Percentiles rank a stretch among this genome's conserved stretches.
Evolutionary conservation across 2,329 filamentous ascomycete species (phyloP).

Genomic region (Aspergillus bombycis): DNA sequence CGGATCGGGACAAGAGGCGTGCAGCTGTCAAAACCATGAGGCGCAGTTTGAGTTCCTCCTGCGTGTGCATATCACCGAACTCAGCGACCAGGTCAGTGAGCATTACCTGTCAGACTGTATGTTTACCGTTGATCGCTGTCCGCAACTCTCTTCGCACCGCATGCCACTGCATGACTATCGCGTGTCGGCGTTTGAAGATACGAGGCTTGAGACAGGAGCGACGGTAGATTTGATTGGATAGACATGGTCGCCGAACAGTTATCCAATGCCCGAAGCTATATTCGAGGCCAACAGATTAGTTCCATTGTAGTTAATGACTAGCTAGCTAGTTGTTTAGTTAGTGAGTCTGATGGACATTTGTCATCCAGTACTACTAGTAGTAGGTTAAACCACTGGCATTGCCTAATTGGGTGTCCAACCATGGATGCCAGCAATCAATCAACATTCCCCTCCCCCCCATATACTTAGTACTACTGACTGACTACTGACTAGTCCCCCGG

Average conservation of each 20-base stretch:
- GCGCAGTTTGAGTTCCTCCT: neutral
- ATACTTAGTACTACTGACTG: neutral
- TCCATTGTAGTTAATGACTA: too few relatives aligned
- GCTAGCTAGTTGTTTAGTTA: neutral
- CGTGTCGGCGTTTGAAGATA: neutral
- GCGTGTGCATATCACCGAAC: neutral
- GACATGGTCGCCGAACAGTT: neutral
- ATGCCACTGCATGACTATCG: neutral
- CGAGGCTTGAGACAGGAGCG: neutral
- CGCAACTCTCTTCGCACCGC: neutral
- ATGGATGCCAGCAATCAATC: too few relatives aligned
- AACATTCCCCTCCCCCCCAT: neutral
- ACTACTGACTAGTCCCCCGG: too few relatives aligned
- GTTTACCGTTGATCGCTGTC: neutral
- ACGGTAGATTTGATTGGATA: neutral
- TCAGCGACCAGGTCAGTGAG: neutral
- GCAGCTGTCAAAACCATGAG: conserved; percentile 1
- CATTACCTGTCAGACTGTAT: neutral
- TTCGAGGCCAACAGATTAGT: neutral
- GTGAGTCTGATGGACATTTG: too few relatives aligned
- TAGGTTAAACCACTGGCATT: neutral
- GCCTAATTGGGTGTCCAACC: neutral
- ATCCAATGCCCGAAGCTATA: neutral
- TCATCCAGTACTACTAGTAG: too few relatives aligned
- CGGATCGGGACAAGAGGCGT: neutral